A percentile compares a stretch with the other conserved stretches of the same genome.
Evolutionary conservation across 2,329 filamentous ascomycete species (phyloP).

Genomic region (Lasiodiplodia hormozganensis): DNA sequence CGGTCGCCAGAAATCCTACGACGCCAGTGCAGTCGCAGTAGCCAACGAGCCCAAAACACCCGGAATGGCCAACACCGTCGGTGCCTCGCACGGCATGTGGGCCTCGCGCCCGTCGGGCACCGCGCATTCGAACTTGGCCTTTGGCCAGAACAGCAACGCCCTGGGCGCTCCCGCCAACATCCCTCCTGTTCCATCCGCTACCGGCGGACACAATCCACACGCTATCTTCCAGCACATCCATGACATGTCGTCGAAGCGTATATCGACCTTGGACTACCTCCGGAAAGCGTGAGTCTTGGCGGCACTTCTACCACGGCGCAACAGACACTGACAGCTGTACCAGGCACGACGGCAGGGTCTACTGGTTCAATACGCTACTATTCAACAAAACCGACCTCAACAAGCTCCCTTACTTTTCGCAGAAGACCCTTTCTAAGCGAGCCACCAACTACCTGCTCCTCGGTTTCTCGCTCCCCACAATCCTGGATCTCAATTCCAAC

Average conservation of each 20-base stretch:
- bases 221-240: slow-evolving; percentile 73
- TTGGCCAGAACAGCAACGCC: slow-evolving; percentile 2
- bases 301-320: slow-evolving; percentile 6
- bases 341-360: slow-evolving; percentile 91
- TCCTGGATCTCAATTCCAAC: slow-evolving; percentile 85
- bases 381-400: slow-evolving; percentile 83
- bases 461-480: slow-evolving; percentile 86
- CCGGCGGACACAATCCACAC: slow-evolving; percentile 56
- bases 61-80: slow-evolving; percentile 23
- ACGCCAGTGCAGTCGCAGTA: slow-evolving; percentile 40
- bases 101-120: slow-evolving; percentile 24
- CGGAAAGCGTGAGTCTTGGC: slow-evolving; percentile 77
- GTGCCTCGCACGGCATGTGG: slow-evolving; percentile 11
- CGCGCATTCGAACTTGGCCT: slow-evolving; percentile 23
- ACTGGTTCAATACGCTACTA: slow-evolving; percentile 98
- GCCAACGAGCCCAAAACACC: slow-evolving; percentile 9
- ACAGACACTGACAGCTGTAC: slow-evolving; percentile 3
- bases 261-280: slow-evolving; percentile 91
- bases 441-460: slow-evolving; percentile 94
- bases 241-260: slow-evolving; percentile 87
- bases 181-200: slow-evolving; percentile 38
- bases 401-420: slow-evolving; percentile 84
- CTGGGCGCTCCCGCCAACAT: slow-evolving; percentile 19
- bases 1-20: slow-evolving; percentile 43
- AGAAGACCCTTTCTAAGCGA: slow-evolving; percentile 82